Conservation (phyloP, 768 basidiomycete species). For the Trametes cinnabarina region DNA sequence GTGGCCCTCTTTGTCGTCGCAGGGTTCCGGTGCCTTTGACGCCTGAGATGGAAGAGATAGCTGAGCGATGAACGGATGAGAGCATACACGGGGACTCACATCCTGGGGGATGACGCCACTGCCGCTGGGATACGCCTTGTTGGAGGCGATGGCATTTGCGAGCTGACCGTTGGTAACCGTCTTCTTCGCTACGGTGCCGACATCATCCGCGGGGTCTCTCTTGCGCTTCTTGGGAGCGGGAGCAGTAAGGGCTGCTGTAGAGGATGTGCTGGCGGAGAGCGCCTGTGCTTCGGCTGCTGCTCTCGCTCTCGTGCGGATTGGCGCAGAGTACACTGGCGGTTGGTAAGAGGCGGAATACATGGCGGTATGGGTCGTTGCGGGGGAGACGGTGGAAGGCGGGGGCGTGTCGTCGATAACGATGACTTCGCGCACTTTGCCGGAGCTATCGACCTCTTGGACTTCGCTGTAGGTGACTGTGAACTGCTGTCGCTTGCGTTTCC, state of each 20-base stretch:
- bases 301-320: slow-evolving; percentile 80
- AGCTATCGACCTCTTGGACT: slow-evolving; percentile 80
- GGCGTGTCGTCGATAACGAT: slow-evolving; percentile 94
- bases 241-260: slow-evolving; percentile 54
- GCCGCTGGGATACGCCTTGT: slow-evolving; percentile 68
- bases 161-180: slow-evolving; percentile 48
- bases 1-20: slow-evolving; percentile 98
- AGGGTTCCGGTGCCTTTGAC: slow-evolving; percentile 66
- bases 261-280: slow-evolving; percentile 61
- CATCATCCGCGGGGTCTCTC: slow-evolving; percentile 72
- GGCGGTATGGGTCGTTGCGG: slow-evolving; percentile 61
- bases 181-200: slow-evolving; percentile 71
- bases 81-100: slow-evolving; percentile 42
- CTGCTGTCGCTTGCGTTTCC: slow-evolving; percentile 84
- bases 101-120: slow-evolving; percentile 65
- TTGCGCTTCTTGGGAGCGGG: slow-evolving; percentile 84
- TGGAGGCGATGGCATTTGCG: slow-evolving; percentile 46
- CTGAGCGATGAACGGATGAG: slow-evolving; percentile 16
- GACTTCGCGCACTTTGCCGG: slow-evolving; percentile 77
- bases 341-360: slow-evolving; percentile 79
- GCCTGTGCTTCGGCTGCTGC: slow-evolving; percentile 86
- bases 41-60: slow-evolving; percentile 42
- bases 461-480: slow-evolving; percentile 85
- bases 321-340: slow-evolving; percentile 70
- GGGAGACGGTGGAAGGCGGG: slow-evolving; percentile 76